Evolutionary conservation across 164 flowering plant species (phyloP).

Genomic region (Hamamelis virginiana): DNA sequence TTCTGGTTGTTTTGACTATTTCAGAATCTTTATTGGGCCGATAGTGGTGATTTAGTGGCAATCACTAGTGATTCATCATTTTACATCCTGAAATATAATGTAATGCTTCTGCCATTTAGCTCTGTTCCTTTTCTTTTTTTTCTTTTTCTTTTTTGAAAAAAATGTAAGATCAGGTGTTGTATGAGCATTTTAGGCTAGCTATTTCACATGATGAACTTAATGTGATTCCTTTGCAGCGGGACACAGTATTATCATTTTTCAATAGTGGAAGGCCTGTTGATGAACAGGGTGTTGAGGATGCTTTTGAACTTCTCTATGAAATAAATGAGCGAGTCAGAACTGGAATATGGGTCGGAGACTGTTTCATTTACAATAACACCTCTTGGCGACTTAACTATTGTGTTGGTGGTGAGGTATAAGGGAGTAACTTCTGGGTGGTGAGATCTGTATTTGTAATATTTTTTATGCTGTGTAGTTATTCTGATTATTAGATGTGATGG

Average conservation of each 20-base stretch:
- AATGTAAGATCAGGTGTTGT: background rate
- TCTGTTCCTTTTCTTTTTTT: background rate
- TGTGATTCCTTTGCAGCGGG: slow-evolving; percentile 58
- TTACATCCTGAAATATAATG: slow-evolving; percentile 92
- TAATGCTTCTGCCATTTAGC: slow-evolving; percentile 28
- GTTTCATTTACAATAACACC: slow-evolving; percentile 89
- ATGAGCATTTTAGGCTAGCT: background rate
- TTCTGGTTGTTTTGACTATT: slow-evolving; percentile 1
- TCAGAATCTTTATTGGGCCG: slow-evolving; percentile 99
- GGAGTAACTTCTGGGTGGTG: too few relatives aligned
- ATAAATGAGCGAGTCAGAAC: slow-evolving; percentile 90
- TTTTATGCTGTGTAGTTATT: background rate
- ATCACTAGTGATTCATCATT: slow-evolving; percentile 92
- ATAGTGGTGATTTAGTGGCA: slow-evolving; percentile 93
- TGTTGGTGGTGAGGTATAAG: slow-evolving; percentile 97
- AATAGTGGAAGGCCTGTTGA: slow-evolving; percentile 84
- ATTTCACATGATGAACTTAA: background rate
- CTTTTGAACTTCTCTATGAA: slow-evolving; percentile 95
- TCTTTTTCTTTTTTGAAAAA: background rate
- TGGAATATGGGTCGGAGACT: slow-evolving; percentile 97
- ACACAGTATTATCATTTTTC: slow-evolving; percentile 69
- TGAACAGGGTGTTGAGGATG: slow-evolving; percentile 97
- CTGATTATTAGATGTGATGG: background rate
- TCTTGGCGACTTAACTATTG: slow-evolving; percentile 96
- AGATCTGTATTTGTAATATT: slow-evolving; percentile 1